phyloP scores from a whole-genome alignment of 2,329 filamentous ascomycete genomes.

The Xenoacremonium recifei region DNA sequence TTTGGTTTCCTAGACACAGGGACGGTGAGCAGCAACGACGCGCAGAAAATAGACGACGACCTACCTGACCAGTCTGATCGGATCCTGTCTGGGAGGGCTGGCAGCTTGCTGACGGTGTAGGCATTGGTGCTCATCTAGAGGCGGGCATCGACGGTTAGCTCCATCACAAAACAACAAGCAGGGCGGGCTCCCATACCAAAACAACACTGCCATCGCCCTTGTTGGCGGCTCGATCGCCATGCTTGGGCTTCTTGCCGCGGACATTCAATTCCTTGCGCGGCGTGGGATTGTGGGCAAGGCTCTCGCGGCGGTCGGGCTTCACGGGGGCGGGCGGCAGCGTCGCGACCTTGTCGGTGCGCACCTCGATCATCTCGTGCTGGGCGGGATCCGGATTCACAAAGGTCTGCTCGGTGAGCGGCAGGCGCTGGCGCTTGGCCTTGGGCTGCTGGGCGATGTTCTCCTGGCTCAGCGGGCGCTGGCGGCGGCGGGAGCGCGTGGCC shows the following conservation, averaged over 20 bases:
- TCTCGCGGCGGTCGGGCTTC: slow-evolving; percentile 49
- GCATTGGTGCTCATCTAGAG: slow-evolving; percentile 76
- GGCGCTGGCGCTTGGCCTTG: slow-evolving; percentile 62
- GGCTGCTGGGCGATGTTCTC: slow-evolving; percentile 56
- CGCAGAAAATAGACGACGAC: slow-evolving; percentile 26
- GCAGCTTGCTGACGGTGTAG: slow-evolving; percentile 82
- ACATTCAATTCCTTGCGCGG: slow-evolving; percentile 56
- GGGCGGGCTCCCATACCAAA: slow-evolving; percentile 49
- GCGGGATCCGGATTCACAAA: slow-evolving; percentile 50
- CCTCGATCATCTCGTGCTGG: slow-evolving; percentile 54
- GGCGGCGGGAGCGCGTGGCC: slow-evolving; percentile 59
- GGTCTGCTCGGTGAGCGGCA: slow-evolving; percentile 57
- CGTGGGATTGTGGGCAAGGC: slow-evolving; percentile 31
- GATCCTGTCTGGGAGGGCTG: slow-evolving; percentile 76
- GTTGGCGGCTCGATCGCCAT: slow-evolving; percentile 56
- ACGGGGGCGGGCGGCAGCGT: slow-evolving; percentile 39
- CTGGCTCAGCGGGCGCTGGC: slow-evolving; percentile 57
- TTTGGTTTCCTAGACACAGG: slow-evolving; percentile 56
- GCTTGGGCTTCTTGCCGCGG: slow-evolving; percentile 61
- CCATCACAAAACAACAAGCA: background rate
- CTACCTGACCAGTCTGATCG: slow-evolving; percentile 64
- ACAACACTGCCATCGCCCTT: slow-evolving; percentile 68
- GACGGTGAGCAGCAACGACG: slow-evolving; percentile 7
- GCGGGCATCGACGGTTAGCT: slow-evolving; percentile 15
- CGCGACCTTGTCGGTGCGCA: slow-evolving; percentile 52